These are phyloP conservation scores for Rutstroemia sp. DNA, from an alignment of 2,329 filamentous ascomycete species.

Conservation along the genomic window DNA sequence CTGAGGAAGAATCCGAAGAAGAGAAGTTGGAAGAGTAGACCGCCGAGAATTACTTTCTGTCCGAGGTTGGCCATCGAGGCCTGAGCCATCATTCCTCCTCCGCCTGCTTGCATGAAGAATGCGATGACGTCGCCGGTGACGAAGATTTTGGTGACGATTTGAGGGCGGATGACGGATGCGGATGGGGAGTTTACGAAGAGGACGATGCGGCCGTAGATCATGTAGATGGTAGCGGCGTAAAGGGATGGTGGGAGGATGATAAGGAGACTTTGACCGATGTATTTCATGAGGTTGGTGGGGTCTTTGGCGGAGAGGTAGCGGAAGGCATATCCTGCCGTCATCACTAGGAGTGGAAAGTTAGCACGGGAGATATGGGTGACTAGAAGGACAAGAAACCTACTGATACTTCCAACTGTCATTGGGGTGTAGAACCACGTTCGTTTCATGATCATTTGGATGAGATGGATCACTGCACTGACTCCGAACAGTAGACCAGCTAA, in stretches of 20 bases:
- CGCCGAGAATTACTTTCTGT: slow-evolving; percentile 35
- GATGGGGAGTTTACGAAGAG: slow-evolving; percentile 14
- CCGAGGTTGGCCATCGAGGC: background rate
- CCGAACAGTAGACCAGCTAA: background rate
- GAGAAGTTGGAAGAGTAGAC: slow-evolving; percentile 41
- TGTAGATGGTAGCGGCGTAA: slow-evolving; percentile 28
- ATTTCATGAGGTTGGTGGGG: slow-evolving; percentile 29
- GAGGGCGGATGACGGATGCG: slow-evolving; percentile 32
- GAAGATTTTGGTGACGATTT: slow-evolving; percentile 47
- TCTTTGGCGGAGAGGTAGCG: slow-evolving; percentile 15
- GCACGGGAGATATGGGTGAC: background rate
- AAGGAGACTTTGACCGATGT: slow-evolving; percentile 21
- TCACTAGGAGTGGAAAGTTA: slow-evolving; percentile 11
- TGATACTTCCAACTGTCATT: background rate
- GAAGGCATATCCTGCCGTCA: slow-evolving; percentile 17
- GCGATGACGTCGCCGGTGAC: slow-evolving; percentile 46
- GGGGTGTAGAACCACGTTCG: background rate
- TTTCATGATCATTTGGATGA: background rate
- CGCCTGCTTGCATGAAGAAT: slow-evolving; percentile 41
- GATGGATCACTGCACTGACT: background rate
- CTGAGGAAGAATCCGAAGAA: slow-evolving; percentile 43
- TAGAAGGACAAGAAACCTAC: background rate
- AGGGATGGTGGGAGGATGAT: slow-evolving; percentile 28
- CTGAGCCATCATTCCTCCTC: slow-evolving; percentile 17
- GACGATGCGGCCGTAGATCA: slow-evolving; percentile 26